Evolutionary conservation across 2,329 filamentous ascomycete species (phyloP), one percentile per base, ranked within the genome.

Genomic region (Nemania sp.): DNA sequence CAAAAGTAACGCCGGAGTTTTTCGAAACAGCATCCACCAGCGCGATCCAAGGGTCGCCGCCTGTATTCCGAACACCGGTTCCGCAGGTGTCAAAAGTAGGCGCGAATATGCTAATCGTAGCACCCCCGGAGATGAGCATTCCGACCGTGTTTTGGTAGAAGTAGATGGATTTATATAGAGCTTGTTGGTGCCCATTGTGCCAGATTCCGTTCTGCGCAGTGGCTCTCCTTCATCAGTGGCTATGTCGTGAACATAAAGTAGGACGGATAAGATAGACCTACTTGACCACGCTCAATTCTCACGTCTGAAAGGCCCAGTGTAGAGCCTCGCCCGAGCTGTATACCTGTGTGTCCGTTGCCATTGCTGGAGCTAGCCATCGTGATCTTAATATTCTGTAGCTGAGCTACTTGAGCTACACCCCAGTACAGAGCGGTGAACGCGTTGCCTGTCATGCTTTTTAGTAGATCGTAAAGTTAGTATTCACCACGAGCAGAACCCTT

Each of bases 311-410:
- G 69, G 2, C 70, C 74, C 17, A 80, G 70, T 1, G 77, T 79
- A 15, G 78, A 80, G 2, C 78, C 78, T 17, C 76, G 69, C 1
- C 73, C 73, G 20, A 80, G 73, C 2, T 60, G 63, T 47, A 80
- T 79, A 32, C 78, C 78, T 2, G 74, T 76, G 63, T 80, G 78
- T 1, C 78, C 77, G 1, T 70, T 66, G 32, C 73, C 74, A 43
- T 75, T 73, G 39, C 56, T 64, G 0, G 77, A 75, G 1, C 57
- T 59, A 1, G 77, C 65, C 77, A 81, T 78, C 17, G 61, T 70
- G 49, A 81, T 80, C 59, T 73, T 76, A 60, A 80, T 67, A 55
- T 80, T 80, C 47, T 78, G 76, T 6, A 79, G 69, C 48, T 79
- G 75, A 0, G 75, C 72, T 15, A 60, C 77, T 59, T 80, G 77